A percentile compares a stretch with the other conserved stretches of the same genome.
Conservation (phyloP, 2,329 filamentous ascomycete genomes). For the Daldinia sp. region DNA sequence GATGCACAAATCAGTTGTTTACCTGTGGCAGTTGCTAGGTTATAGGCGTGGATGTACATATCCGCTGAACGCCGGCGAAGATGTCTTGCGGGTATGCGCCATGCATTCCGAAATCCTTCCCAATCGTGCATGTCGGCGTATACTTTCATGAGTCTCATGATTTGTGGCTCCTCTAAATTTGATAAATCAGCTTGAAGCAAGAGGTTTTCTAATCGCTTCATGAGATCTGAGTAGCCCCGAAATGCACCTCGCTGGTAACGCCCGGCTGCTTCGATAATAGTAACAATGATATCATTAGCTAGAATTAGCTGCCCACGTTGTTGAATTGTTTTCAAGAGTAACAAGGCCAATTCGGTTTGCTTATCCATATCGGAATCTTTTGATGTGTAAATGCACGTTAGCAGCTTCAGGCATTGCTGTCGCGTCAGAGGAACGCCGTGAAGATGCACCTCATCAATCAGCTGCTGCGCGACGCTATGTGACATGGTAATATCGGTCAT, state of each 20-base stretch:
- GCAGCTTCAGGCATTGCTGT: constrained; percentile 49
- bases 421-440: constrained; percentile 49
- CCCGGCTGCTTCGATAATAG: constrained; percentile 53
- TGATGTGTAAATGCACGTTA: constrained; percentile 51
- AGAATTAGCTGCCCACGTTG: constrained; percentile 56
- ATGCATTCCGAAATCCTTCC: constrained; percentile 67
- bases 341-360: constrained; percentile 52
- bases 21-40: constrained; percentile 54
- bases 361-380: constrained; percentile 24
- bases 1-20: constrained; percentile 56
- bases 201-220: constrained; percentile 54
- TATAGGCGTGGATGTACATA: constrained; percentile 65
- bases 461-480: constrained; percentile 38
- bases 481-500: constrained; percentile 21
- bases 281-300: constrained; percentile 58
- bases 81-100: constrained; percentile 63
- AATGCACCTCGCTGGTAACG: constrained; percentile 45
- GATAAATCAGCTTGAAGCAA: constrained; percentile 50
- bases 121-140: constrained; percentile 60
- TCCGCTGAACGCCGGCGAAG: constrained; percentile 56
- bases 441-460: constrained; percentile 52
- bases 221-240: constrained; percentile 51
- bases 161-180: constrained; percentile 50
- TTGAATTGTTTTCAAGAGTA: constrained; percentile 55
- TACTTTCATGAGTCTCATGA: constrained; percentile 54